Evolutionary conservation across 192 early-diverging fungal genomes (phyloP).

Genomic region (Coemansia sp.): DNA sequence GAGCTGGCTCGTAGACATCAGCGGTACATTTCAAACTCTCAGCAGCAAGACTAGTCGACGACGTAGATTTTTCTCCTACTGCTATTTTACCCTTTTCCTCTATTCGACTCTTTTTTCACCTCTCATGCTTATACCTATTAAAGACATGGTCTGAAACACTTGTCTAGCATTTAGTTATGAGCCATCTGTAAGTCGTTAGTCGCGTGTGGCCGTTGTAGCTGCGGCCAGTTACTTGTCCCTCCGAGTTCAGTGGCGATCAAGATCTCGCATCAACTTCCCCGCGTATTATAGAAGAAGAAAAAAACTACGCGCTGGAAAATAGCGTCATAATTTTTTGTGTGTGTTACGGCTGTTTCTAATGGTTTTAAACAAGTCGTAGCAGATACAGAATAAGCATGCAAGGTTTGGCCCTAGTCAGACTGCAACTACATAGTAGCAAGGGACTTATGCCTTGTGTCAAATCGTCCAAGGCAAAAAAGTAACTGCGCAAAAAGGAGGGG

Average conservation of each 20-base stretch:
- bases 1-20: constrained; percentile 39
- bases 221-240: not conserved
- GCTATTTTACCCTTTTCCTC: not conserved
- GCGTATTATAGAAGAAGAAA: not conserved
- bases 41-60: not conserved
- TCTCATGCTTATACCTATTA: not conserved
- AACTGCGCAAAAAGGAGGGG: not conserved
- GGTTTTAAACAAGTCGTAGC: constrained; percentile 6
- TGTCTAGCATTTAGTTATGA: constrained; percentile 1
- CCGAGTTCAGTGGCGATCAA: not conserved
- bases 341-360: constrained; percentile 7
- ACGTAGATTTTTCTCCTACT: not conserved
- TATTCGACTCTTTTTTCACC: not conserved
- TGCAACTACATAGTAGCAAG: not conserved
- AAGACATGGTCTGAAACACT: constrained; percentile 1
- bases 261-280: not conserved
- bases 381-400: not conserved
- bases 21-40: constrained; percentile 9
- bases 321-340: not conserved
- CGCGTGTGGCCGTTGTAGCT: not conserved
- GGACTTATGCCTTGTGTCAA: not conserved
- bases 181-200: not conserved
- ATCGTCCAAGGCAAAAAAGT: not conserved
- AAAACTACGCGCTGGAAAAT: not conserved
- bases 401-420: not conserved